These are phyloP conservation scores for Fusarium redolens DNA, from an alignment of 2,329 filamentous ascomycete species.

Conservation along the genomic window DNA sequence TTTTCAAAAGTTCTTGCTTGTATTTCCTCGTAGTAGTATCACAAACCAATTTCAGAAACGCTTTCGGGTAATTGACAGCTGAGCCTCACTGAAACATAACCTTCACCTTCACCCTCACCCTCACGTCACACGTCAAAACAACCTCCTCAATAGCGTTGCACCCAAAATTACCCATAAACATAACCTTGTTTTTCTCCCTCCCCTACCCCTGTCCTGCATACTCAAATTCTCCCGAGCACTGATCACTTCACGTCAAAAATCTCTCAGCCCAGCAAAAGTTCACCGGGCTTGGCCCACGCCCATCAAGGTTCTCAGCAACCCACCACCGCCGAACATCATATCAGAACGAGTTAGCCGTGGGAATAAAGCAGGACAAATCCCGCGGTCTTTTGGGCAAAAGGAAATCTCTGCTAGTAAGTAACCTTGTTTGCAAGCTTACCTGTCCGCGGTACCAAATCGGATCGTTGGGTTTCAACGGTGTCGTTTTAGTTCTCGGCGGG, in stretches of 20 bases:
- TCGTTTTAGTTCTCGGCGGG: neutral
- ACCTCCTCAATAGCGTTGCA: constrained; percentile 3
- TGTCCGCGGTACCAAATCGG: constrained; percentile 8
- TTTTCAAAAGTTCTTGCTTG: fast-evolving
- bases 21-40: fast-evolving
- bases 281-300: constrained; percentile 14
- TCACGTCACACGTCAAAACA: constrained; percentile 18
- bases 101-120: neutral
- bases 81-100: neutral
- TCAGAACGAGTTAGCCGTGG: neutral
- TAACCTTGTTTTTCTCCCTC: constrained; percentile 29
- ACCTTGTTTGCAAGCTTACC: constrained; percentile 22
- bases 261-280: constrained; percentile 14
- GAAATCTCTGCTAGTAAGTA: neutral
- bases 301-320: constrained; percentile 42
- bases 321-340: neutral
- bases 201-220: constrained; percentile 5
- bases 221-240: neutral
- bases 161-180: constrained; percentile 29
- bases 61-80: neutral
- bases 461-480: neutral
- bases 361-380: neutral
- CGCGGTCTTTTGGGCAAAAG: neutral
- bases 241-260: constrained; percentile 1
- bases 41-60: neutral